Percentiles rank a stretch among this genome's conserved stretches.
Evolutionary conservation across 2,329 filamentous ascomycete species (phyloP).

Genomic region (Cercospora citrullina): DNA sequence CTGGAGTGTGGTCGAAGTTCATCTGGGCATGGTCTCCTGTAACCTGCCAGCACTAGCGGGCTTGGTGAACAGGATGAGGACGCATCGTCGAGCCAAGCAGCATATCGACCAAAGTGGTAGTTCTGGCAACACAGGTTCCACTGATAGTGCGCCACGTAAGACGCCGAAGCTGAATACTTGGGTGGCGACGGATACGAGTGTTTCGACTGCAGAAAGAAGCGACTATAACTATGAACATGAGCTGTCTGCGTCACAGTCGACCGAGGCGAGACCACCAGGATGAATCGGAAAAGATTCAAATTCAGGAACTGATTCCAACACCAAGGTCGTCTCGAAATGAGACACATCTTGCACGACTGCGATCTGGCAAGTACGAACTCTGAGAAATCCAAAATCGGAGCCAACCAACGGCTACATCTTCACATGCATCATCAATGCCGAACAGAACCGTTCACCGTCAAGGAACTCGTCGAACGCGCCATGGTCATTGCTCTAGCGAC

Average conservation of each 20-base stretch:
- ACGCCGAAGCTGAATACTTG: slow-evolving; percentile 1
- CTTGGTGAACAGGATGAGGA: slow-evolving; percentile 16
- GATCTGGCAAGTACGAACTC: not conserved
- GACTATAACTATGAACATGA: slow-evolving; percentile 2
- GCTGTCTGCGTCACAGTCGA: not conserved
- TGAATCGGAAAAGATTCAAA: not conserved
- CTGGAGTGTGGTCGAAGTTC: slow-evolving; percentile 18
- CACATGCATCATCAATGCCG: not conserved
- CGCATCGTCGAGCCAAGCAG: not conserved
- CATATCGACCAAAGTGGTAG: not conserved
- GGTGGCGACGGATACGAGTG: not conserved
- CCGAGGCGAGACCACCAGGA: not conserved
- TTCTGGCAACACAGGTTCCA: not conserved
- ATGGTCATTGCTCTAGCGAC: not conserved
- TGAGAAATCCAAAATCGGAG: not conserved
- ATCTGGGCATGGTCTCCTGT: slow-evolving; percentile 17
- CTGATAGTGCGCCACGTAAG: not conserved
- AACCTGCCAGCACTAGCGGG: slow-evolving; percentile 22
- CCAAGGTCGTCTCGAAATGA: not conserved
- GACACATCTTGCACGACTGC: not conserved
- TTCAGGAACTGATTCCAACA: not conserved
- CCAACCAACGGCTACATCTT: not conserved
- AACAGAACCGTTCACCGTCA: not conserved
- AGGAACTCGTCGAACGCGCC: not conserved
- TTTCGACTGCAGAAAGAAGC: not conserved